Evolutionary conservation across 2,329 filamentous ascomycete species (phyloP).

Genomic region (Tolypocladium ovalisporum): DNA sequence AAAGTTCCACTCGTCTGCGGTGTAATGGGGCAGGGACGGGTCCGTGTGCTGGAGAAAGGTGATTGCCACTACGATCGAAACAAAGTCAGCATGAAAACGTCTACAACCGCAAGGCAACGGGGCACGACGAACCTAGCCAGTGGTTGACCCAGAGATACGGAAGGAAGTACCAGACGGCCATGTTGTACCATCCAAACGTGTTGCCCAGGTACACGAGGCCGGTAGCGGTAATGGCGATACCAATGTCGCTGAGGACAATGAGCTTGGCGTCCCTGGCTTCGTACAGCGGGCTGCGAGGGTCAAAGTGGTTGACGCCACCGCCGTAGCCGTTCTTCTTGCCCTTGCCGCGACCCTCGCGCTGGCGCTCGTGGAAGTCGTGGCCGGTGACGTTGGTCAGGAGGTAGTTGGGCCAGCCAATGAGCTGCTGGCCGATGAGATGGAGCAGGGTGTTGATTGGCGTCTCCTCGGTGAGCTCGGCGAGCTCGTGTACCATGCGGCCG

Average conservation of each 20-base stretch:
- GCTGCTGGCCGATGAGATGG: slow-evolving; percentile 72
- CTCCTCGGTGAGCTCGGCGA: slow-evolving; percentile 86
- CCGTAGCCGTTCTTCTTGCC: slow-evolving; percentile 80
- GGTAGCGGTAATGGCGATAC: slow-evolving; percentile 52
- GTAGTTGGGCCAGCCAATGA: slow-evolving; percentile 90
- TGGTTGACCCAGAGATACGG: slow-evolving; percentile 98
- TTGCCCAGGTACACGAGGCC: slow-evolving; percentile 59
- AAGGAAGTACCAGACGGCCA: slow-evolving; percentile 88
- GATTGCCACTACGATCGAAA: slow-evolving; percentile 70
- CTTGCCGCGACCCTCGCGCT: slow-evolving; percentile 84
- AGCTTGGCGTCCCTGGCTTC: slow-evolving; percentile 84
- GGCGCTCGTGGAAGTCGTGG: slow-evolving; percentile 86
- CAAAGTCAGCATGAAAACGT: slow-evolving; percentile 14
- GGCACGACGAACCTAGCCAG: slow-evolving; percentile 72
- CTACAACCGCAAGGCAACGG: not conserved
- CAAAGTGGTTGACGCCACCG: slow-evolving; percentile 89
- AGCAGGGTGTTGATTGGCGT: slow-evolving; percentile 73
- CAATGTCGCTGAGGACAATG: slow-evolving; percentile 79
- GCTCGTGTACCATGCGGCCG: slow-evolving; percentile 66
- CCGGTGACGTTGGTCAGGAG: slow-evolving; percentile 86
- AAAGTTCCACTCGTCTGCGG: slow-evolving; percentile 78
- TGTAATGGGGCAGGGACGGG: slow-evolving; percentile 87
- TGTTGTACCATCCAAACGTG: slow-evolving; percentile 73
- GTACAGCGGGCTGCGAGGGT: slow-evolving; percentile 77
- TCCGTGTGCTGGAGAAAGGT: slow-evolving; percentile 97